Evolutionary conservation across 2,329 filamentous ascomycete genomes (phyloP).

Genomic region (Orbilia quercus): DNA sequence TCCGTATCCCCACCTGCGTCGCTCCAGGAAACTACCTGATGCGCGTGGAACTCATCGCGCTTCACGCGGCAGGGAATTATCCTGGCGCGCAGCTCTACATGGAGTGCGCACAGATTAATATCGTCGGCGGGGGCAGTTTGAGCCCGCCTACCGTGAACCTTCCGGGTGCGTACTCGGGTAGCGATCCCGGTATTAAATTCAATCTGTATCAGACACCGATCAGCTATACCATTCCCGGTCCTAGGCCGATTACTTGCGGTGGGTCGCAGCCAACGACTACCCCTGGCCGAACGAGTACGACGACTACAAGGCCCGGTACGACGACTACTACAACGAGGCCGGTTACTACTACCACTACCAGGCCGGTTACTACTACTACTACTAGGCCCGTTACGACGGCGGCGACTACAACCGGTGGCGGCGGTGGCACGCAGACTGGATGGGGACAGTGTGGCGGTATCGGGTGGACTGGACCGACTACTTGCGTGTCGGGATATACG

Average conservation of each 20-base stretch:
- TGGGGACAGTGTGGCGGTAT: constrained; percentile 54
- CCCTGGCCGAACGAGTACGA: constrained; percentile 4
- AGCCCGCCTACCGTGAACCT: constrained; percentile 58
- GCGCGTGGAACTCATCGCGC: constrained; percentile 59
- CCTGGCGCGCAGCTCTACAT: constrained; percentile 59
- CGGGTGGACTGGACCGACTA: constrained; percentile 48
- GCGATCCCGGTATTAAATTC: constrained; percentile 57
- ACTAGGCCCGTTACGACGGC: constrained; percentile 15
- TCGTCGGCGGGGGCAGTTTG: constrained; percentile 58
- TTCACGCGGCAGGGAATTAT: constrained; percentile 53
- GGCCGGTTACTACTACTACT: too few species aligned
- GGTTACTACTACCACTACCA: constrained; percentile 10
- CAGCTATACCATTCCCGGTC: constrained; percentile 65
- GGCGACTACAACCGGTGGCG: constrained; percentile 13
- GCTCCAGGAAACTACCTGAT: constrained; percentile 61
- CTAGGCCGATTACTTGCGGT: constrained; percentile 59
- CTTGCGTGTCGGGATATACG: constrained; percentile 34
- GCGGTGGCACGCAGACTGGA: constrained; percentile 4
- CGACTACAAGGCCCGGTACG: constrained; percentile 18
- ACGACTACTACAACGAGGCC: constrained; percentile 2
- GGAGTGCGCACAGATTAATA: constrained; percentile 59
- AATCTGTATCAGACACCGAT: constrained; percentile 60
- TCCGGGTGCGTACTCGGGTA: constrained; percentile 59
- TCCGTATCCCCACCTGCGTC: constrained; percentile 61
- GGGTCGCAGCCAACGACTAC: constrained; percentile 26